Conservation (phyloP, 2,329 filamentous ascomycete genomes). For the Botrytis hyacinthi region DNA sequence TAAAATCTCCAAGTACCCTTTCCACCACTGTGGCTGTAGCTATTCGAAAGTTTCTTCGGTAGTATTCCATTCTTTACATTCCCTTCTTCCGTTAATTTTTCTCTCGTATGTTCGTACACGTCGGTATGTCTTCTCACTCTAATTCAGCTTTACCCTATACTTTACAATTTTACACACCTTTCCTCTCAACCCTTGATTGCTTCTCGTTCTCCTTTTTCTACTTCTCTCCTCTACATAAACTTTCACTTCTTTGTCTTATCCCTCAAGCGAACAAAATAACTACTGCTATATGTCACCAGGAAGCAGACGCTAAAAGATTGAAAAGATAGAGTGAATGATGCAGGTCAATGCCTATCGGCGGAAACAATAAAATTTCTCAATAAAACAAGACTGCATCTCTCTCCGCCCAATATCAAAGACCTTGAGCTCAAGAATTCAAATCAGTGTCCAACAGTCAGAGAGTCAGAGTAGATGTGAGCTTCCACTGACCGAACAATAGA, state of each 20-base stretch:
- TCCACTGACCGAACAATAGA: not conserved
- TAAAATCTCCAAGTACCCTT: not conserved
- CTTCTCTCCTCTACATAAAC: not conserved
- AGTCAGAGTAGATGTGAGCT: not conserved
- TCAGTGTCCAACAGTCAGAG: not conserved
- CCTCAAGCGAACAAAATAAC: not conserved
- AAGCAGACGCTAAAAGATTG: not conserved
- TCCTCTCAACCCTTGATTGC: not conserved
- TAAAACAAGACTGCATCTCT: not conserved
- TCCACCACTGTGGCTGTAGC: not conserved
- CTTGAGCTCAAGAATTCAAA: not conserved
- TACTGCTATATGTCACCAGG: not conserved
- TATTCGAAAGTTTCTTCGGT: not conserved
- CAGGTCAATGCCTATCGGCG: not conserved
- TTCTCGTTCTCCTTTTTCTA: not conserved
- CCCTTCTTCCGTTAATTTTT: not conserved
- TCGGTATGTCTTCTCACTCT: not conserved
- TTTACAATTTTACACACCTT: not conserved
- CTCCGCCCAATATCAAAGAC: not conserved
- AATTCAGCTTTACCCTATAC: not conserved
- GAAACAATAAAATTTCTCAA: not conserved
- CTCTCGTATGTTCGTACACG: not conserved
- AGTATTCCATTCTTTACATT: not conserved
- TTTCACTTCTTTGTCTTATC: not conserved
- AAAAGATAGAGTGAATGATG: not conserved